Percentiles rank a stretch among this genome's conserved stretches.
These are phyloP conservation scores for Euphorbia celastroides DNA, from an alignment of 441 rosid species.

Conservation along the genomic window DNA sequence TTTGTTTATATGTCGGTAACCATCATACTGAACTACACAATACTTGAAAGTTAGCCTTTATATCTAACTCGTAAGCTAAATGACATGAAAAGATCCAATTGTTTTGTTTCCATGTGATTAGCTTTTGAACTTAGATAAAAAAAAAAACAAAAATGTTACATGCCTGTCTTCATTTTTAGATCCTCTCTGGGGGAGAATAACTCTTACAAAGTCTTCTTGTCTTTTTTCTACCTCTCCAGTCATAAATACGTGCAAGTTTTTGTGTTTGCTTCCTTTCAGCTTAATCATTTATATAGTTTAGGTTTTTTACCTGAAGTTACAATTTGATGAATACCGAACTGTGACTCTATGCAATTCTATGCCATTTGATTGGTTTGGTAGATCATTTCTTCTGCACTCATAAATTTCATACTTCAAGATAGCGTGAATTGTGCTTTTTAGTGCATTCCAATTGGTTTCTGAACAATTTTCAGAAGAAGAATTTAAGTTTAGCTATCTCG, in stretches of 20 bases:
- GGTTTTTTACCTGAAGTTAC: background rate
- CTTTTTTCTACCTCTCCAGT: background rate
- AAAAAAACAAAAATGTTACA: too few species aligned
- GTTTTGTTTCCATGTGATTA: background rate
- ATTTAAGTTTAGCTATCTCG: slow-evolving; percentile 22
- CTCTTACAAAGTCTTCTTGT: background rate
- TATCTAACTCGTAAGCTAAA: background rate
- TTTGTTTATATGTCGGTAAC: background rate
- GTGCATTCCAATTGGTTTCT: background rate
- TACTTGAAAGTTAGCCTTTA: slow-evolving; percentile 2
- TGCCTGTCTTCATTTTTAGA: background rate
- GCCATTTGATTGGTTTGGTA: background rate
- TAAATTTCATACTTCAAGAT: background rate
- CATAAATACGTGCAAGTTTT: background rate
- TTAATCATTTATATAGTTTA: background rate
- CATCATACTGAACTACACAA: background rate
- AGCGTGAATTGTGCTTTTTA: background rate
- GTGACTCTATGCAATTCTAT: background rate
- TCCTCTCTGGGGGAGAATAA: background rate
- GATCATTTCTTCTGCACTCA: background rate
- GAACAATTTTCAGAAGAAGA: slow-evolving; percentile 35
- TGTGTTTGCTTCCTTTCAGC: background rate
- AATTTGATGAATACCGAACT: background rate
- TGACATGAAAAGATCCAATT: background rate
- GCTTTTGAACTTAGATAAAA: background rate